These are phyloP conservation scores for Yamadazyma scolyti DNA, from an alignment of 805 yeast genomes.

Conservation along the genomic window DNA sequence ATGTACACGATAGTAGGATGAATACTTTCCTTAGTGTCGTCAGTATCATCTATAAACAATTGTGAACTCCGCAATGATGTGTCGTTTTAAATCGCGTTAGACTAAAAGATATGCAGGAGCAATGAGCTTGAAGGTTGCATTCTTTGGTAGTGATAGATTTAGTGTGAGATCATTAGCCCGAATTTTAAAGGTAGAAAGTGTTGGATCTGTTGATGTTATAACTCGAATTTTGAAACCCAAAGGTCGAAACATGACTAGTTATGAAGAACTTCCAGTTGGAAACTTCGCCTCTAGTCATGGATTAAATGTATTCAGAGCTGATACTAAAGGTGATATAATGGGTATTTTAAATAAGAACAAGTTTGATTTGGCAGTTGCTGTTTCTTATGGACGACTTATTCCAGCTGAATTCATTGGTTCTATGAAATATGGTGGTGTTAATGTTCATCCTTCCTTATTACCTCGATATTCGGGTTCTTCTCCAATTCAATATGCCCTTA, in stretches of 20 bases:
- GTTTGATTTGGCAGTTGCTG: slow-evolving; percentile 79
- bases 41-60: slow-evolving; percentile 6
- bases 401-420: slow-evolving; percentile 54
- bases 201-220: slow-evolving; percentile 50
- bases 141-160: slow-evolving; percentile 77
- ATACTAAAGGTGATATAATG: slow-evolving; percentile 38
- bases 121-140: slow-evolving; percentile 35
- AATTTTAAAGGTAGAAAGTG: background rate
- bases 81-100: background rate
- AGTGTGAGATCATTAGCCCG: slow-evolving; percentile 36
- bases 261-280: slow-evolving; percentile 54
- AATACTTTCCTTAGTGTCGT: slow-evolving; percentile 19
- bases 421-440: slow-evolving; percentile 65
- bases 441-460: slow-evolving; percentile 88
- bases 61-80: background rate
- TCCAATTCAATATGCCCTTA: slow-evolving; percentile 77
- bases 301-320: slow-evolving; percentile 49
- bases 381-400: slow-evolving; percentile 81
- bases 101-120: background rate
- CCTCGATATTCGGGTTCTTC: slow-evolving; percentile 86
- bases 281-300: slow-evolving; percentile 28
- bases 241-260: slow-evolving; percentile 48
- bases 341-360: slow-evolving; percentile 14
- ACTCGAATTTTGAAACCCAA: slow-evolving; percentile 60
- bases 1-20: slow-evolving; percentile 27